Evolutionary conservation across 257 asterid species (phyloP).

Genomic region (Jaltomata sinuosa): DNA sequence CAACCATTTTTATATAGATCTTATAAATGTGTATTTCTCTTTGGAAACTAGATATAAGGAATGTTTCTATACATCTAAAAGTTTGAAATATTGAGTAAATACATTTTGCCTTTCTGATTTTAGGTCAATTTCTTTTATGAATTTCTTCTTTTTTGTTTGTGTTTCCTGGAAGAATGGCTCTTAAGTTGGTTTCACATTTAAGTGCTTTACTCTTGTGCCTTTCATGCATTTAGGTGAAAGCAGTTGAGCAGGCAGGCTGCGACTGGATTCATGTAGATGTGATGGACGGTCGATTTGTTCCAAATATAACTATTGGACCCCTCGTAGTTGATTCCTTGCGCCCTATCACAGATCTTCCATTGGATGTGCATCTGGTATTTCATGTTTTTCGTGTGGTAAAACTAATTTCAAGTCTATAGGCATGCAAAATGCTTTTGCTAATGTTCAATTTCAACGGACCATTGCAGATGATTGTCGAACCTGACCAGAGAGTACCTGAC

Average conservation of each 20-base stretch:
- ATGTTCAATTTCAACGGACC: constrained; percentile 13
- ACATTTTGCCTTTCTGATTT: not conserved
- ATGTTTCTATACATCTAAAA: not conserved
- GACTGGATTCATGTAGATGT: constrained; percentile 99
- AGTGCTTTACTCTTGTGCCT: constrained; percentile 6
- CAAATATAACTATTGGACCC: constrained; percentile 97
- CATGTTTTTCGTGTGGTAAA: constrained; percentile 1
- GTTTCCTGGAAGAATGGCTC: not conserved
- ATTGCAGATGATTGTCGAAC: constrained; percentile 98
- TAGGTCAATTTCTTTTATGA: not conserved
- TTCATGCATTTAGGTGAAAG: constrained; percentile 63
- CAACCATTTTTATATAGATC: not conserved
- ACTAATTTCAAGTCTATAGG: constrained; percentile 2
- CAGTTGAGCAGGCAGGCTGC: constrained; percentile 95
- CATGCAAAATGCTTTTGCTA: constrained; percentile 11
- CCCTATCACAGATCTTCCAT: constrained; percentile 93
- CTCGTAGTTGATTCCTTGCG: constrained; percentile 86
- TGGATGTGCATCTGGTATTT: constrained; percentile 97
- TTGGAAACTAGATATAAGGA: not conserved
- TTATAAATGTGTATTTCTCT: not conserved
- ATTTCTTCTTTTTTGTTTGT: not conserved
- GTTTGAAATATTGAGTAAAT: not conserved
- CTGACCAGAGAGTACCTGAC: constrained; percentile 96
- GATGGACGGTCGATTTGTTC: constrained; percentile 98
- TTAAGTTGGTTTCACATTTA: not conserved